Percentiles rank a stretch among this genome's conserved stretches.
These are phyloP conservation scores for Collariella sp. DNA, from an alignment of 495 filamentous ascomycete genomes.

Conservation along the genomic window DNA sequence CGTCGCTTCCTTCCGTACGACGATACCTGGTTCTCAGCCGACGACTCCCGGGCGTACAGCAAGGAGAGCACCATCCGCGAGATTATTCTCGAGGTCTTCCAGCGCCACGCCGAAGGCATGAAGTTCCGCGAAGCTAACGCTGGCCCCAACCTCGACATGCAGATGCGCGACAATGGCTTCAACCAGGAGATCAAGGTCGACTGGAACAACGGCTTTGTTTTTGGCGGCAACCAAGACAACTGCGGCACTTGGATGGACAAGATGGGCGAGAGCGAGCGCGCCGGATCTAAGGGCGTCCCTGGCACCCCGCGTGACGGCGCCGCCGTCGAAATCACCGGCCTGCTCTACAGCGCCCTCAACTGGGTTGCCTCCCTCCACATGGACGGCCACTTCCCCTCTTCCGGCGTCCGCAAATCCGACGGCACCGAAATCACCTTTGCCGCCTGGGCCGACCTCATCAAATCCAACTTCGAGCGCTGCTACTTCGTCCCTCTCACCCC, in stretches of 20 bases:
- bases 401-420: conserved; percentile 57
- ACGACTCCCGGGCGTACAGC: conserved; percentile 81
- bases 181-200: conserved; percentile 83
- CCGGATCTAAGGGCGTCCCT: conserved; percentile 87
- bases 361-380: conserved; percentile 66
- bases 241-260: conserved; percentile 99
- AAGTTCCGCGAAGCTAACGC: conserved; percentile 94
- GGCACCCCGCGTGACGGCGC: conserved; percentile 94
- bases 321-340: conserved; percentile 86
- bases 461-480: conserved; percentile 78
- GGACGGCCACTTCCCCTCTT: conserved; percentile 58
- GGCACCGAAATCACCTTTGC: conserved; percentile 57
- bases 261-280: conserved; percentile 95
- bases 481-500: conserved; percentile 71
- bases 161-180: conserved; percentile 92
- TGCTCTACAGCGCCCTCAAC: conserved; percentile 76
- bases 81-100: conserved; percentile 84
- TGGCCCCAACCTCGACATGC: conserved; percentile 73
- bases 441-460: conserved; percentile 75
- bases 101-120: conserved; percentile 81
- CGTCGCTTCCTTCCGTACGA: conserved; percentile 92
- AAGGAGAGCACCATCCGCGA: conserved; percentile 71
- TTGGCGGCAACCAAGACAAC: conserved; percentile 87
- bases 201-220: conserved; percentile 87
- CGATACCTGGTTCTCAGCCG: conserved; percentile 77